phyloP scores from a whole-genome alignment of 306 rosid genomes.

The Trifolium pratense region DNA sequence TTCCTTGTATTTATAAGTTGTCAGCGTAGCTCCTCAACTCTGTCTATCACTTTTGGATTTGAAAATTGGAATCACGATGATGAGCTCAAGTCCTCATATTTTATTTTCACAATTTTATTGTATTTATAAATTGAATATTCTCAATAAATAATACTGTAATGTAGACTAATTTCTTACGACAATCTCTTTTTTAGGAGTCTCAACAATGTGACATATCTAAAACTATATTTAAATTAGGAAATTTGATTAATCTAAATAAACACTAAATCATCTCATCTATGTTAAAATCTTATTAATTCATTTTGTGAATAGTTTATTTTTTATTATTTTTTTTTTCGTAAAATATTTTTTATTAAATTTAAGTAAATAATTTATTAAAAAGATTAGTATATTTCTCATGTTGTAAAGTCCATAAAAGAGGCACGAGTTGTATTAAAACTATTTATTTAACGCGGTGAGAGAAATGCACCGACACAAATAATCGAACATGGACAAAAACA shows the following conservation, averaged over 20 bases:
- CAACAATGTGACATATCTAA: no score
- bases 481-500: conserved; percentile 42
- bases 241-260: no score
- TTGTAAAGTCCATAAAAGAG: conserved; percentile 45
- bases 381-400: background rate
- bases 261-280: no score
- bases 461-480: conserved; percentile 48
- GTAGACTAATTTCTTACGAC: no score
- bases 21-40: conserved; percentile 33
- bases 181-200: no score
- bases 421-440: conserved; percentile 33
- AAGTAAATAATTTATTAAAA: background rate
- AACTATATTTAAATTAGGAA: no score
- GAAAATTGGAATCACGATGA: conserved; percentile 30
- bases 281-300: background rate
- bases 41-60: conserved; percentile 20
- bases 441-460: conserved; percentile 51
- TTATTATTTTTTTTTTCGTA: no score
- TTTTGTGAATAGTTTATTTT: background rate
- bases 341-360: background rate
- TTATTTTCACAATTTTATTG: conserved; percentile 1
- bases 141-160: no score
- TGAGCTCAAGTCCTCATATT: background rate
- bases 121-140: no score
- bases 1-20: conserved; percentile 11